Base-by-base conservation (phyloP, 2,329 filamentous ascomycete genomes). In the Botrytis medusae region DNA sequence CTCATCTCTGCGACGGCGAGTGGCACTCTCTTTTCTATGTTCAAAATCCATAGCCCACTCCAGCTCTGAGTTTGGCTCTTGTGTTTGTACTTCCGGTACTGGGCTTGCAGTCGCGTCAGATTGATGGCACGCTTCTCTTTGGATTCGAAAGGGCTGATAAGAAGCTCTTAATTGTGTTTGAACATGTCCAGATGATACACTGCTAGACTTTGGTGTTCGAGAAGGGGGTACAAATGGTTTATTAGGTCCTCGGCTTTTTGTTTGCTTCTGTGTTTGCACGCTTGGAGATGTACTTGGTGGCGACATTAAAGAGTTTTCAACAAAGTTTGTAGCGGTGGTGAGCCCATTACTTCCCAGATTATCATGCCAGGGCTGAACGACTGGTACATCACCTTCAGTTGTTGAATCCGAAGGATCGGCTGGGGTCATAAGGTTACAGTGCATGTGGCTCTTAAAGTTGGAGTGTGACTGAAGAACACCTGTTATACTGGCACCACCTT, bases 41-140 rank as follows among this genome's bases (percentile, higher is more conserved):
- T 82, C 80, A 63, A 77, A 82, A 32, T 80, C 79, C 77, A 82
- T 79, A 63, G 79, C 76, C 78, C 77, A 80, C n/a, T 75, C 74
- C 61, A 81, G 74, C 59, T 80, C 78, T 16, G 71, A 29, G 48
- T 77, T 74, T 73, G 42, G 18, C 22, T 48, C 40, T 25, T 68
- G 48, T 72, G 40, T 20, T 40, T 68, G 48, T 61, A 32, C 51
- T 61, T 72, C 57, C 61, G 64, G n/a, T 67, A 63, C 37, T 44
- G 57, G 7, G 1, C 18, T 44, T 44, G 42, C 3, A 34, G 51
- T 25, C 16, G 48, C 48, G 60, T 25, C 18, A 44, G 42, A 37
- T 29, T 44, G 14, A 25, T 57, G n/a, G 14, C 29, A 22, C 34
- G 72, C 51, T 62, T 61, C 60, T 65, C 65, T 71, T 71, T 74